A percentile compares a stretch with the other conserved stretches of the same genome.
Conservation (phyloP, 2,329 filamentous ascomycete species). For the Stachybotrys chlorohalonatus region DNA sequence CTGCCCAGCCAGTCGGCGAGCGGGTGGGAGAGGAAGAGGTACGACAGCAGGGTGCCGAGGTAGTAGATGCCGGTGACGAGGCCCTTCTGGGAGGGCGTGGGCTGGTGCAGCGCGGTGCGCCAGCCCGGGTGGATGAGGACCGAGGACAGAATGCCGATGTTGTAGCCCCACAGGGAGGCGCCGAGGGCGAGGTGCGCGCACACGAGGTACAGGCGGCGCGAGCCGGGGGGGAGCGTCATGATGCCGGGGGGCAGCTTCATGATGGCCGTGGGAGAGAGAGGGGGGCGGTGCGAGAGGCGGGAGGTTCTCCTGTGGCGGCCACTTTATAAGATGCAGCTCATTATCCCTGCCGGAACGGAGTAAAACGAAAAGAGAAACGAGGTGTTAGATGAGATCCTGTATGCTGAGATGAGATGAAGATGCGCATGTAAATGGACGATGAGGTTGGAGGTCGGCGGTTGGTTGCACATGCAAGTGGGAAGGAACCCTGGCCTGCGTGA, state of each 20-base stretch:
- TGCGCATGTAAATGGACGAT: too few relatives aligned
- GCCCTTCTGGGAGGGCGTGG: constrained; percentile 35
- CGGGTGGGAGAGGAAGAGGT: constrained; percentile 43
- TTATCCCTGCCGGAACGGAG: too few relatives aligned
- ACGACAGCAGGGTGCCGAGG: constrained; percentile 44
- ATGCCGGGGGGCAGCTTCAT: background rate
- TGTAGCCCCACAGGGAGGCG: constrained; percentile 26
- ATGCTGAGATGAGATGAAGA: too few relatives aligned
- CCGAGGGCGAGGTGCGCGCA: constrained; percentile 46
- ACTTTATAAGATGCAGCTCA: too few relatives aligned
- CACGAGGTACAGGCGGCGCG: constrained; percentile 31
- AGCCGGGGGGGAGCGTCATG: constrained; percentile 6
- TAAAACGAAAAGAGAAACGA: too few relatives aligned
- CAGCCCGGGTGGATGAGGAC: constrained; percentile 48
- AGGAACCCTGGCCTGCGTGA: background rate
- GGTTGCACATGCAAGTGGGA: background rate
- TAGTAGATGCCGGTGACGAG: constrained; percentile 50
- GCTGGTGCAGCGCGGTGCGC: constrained; percentile 33
- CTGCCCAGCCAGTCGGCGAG: constrained; percentile 42
- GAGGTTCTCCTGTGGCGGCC: too few relatives aligned
- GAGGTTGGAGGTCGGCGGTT: too few relatives aligned
- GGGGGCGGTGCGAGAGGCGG: too few relatives aligned
- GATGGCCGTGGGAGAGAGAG: background rate
- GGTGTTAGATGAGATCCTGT: too few relatives aligned
- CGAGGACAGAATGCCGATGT: constrained; percentile 13